Evolutionary conservation across 1,284 basidiomycete genomes (phyloP).

Genomic region (Trichosporon sp.): DNA sequence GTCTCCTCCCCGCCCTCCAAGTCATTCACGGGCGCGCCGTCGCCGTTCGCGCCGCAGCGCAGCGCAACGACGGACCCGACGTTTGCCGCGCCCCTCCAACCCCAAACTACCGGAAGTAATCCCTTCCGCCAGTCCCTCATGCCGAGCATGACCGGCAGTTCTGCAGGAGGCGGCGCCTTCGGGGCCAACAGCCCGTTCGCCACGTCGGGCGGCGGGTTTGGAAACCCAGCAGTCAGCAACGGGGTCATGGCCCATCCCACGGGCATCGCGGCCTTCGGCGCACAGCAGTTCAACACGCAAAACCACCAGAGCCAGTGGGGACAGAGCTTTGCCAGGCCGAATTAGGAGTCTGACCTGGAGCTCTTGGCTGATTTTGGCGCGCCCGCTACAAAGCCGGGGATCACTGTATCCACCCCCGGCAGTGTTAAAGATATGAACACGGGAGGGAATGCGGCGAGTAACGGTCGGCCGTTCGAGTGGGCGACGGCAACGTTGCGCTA

Average conservation of each 20-base stretch:
- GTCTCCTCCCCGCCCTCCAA: neutral
- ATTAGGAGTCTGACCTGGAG: conserved; percentile 1
- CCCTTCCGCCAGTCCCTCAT: conserved; percentile 46
- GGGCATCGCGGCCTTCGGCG: conserved; percentile 17
- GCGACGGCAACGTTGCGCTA: no score
- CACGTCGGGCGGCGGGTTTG: no score
- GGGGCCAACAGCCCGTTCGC: neutral
- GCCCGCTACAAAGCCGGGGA: no score
- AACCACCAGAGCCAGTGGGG: neutral
- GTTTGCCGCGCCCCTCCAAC: conserved; percentile 24
- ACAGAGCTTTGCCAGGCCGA: conserved; percentile 12
- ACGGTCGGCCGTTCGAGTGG: no score
- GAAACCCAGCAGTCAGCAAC: neutral
- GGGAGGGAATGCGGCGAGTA: no score
- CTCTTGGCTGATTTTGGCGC: neutral
- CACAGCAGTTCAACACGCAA: conserved; percentile 7
- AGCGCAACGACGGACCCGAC: neutral
- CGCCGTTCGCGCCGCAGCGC: conserved; percentile 75
- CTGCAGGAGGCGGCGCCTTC: neutral
- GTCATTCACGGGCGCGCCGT: conserved; percentile 57
- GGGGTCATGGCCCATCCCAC: conserved; percentile 7
- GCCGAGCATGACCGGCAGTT: neutral
- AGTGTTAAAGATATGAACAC: no score
- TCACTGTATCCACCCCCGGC: no score
- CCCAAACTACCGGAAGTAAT: conserved; percentile 37